These are phyloP conservation scores for Didymella pomorum DNA, from an alignment of 2,329 filamentous ascomycete species.

Conservation along the genomic window DNA sequence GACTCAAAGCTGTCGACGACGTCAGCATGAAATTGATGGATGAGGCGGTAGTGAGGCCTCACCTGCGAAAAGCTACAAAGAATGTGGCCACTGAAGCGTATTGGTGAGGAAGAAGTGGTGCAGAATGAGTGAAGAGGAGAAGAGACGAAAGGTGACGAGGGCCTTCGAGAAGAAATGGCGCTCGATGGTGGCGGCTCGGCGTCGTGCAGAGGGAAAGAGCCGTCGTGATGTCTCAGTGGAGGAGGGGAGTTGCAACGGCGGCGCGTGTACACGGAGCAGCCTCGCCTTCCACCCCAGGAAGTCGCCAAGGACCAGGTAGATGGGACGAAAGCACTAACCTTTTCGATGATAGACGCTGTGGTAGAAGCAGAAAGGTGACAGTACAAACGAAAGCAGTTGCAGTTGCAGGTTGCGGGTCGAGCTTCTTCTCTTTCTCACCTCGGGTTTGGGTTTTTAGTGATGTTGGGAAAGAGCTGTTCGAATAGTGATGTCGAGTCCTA, in stretches of 20 bases:
- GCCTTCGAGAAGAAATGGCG: constrained; percentile 30
- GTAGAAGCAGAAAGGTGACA: constrained; percentile 26
- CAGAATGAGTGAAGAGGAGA: constrained; percentile 42
- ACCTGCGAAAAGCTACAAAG: constrained; percentile 56
- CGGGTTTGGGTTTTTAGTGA: constrained; percentile 32
- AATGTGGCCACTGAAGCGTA: constrained; percentile 56
- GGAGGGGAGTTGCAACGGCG: constrained; percentile 24
- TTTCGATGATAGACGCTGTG: constrained; percentile 19
- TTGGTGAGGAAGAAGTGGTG: constrained; percentile 51
- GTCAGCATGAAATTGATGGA: constrained; percentile 27
- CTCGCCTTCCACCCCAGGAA: constrained; percentile 32
- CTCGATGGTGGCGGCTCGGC: constrained; percentile 32
- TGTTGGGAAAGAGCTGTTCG: constrained; percentile 46
- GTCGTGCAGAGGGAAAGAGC: constrained; percentile 42
- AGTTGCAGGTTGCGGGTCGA: constrained; percentile 14
- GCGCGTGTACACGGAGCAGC: constrained; percentile 29
- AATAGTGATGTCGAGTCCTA: constrained; percentile 45
- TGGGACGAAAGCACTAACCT: constrained; percentile 34
- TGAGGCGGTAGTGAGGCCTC: constrained; percentile 22
- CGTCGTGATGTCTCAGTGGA: constrained; percentile 27
- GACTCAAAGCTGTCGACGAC: constrained; percentile 49
- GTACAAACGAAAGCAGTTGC: constrained; percentile 19
- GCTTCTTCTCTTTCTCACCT: constrained; percentile 15
- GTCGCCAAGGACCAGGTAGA: constrained; percentile 19
- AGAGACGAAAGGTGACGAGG: constrained; percentile 28